Conservation (phyloP, 331 rosid species). For the Telfairia occidentalis region DNA sequence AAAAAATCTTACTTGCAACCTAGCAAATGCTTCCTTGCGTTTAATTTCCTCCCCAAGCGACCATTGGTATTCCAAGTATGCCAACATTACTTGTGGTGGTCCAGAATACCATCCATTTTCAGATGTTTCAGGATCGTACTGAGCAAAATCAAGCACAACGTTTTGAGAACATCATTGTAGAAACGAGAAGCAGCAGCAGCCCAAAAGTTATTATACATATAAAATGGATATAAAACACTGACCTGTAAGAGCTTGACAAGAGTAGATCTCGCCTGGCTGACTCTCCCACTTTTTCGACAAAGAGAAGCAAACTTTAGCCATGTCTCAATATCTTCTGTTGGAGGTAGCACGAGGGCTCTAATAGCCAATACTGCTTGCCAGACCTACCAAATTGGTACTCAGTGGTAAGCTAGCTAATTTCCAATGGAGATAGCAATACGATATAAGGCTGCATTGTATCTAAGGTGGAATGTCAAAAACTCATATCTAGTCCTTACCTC, state of each 20-base stretch:
- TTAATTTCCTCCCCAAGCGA: constrained; percentile 90
- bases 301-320: constrained; percentile 94
- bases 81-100: constrained; percentile 89
- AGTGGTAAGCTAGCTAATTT: neutral
- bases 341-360: constrained; percentile 91
- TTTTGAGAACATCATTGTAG: neutral
- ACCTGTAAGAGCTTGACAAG: constrained; percentile 89
- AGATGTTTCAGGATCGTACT: constrained; percentile 88
- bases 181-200: constrained; percentile 2
- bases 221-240: constrained; percentile 15
- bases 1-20: constrained; percentile 60
- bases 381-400: constrained; percentile 36
- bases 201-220: constrained; percentile 14
- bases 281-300: constrained; percentile 70
- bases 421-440: neutral
- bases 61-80: constrained; percentile 87
- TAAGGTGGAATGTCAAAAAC: neutral
- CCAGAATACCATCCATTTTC: constrained; percentile 69
- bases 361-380: constrained; percentile 76
- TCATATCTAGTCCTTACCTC: neutral
- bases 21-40: constrained; percentile 87
- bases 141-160: constrained; percentile 15
- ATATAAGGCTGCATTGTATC: neutral
- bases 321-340: constrained; percentile 74
- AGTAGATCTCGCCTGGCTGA: constrained; percentile 89